phyloP scores from a whole-genome alignment of 805 yeast genomes.

The Maudiozyma bulderi region DNA sequence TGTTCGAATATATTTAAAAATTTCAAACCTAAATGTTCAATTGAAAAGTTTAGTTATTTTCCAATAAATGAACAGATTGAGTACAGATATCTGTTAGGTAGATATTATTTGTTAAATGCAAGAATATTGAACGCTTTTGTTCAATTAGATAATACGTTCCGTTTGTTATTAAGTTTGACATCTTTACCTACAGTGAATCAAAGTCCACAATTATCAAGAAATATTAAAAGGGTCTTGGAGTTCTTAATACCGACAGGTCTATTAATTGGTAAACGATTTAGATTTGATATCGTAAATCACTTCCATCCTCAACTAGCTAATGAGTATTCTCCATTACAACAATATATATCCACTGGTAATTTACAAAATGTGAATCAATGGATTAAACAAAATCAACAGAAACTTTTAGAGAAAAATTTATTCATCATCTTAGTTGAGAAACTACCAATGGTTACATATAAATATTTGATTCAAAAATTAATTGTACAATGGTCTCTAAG shows the following conservation, averaged over 20 bases:
- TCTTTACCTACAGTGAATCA: constrained; percentile 3
- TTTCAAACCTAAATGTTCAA: constrained; percentile 49
- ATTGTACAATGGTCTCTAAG: constrained; percentile 13
- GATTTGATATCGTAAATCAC: constrained; percentile 18
- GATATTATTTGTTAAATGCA: constrained; percentile 44
- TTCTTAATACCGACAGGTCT: constrained; percentile 45
- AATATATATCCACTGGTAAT: constrained; percentile 36
- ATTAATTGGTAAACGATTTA: constrained; percentile 46
- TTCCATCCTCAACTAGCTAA: constrained; percentile 22
- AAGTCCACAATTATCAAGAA: constrained; percentile 7
- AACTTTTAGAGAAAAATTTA: constrained; percentile 26
- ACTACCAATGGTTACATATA: constrained; percentile 32
- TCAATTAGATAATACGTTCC: constrained; percentile 49
- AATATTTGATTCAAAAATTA: constrained; percentile 28
- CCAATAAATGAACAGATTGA: constrained; percentile 42
- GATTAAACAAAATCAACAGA: constrained; percentile 25
- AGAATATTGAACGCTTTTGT: constrained; percentile 42
- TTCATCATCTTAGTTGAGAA: constrained; percentile 34
- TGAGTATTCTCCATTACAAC: constrained; percentile 32
- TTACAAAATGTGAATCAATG: constrained; percentile 28
- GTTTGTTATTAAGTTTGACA: constrained; percentile 27
- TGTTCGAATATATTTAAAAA: constrained; percentile 29
- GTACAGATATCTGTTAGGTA: constrained; percentile 47
- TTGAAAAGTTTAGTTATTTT: constrained; percentile 37
- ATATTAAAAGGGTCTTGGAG: constrained; percentile 33